Conservation (phyloP, 2,329 filamentous ascomycete species). For the Xylariaceae sp. region DNA sequence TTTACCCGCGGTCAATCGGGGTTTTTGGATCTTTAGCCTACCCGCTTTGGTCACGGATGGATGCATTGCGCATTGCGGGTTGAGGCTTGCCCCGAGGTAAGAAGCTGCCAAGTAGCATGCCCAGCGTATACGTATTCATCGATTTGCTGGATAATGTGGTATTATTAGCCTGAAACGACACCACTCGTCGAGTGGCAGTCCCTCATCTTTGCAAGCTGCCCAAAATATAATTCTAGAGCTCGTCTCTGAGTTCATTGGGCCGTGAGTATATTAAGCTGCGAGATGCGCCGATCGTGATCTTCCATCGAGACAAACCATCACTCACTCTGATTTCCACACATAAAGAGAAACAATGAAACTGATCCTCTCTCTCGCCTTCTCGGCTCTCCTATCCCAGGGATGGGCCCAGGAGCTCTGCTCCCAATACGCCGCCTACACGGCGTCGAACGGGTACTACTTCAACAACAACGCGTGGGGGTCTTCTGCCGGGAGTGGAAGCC, state of each 20-base stretch:
- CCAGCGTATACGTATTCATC: too few relatives aligned
- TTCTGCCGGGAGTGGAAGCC: conserved; percentile 10
- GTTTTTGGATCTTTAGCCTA: too few relatives aligned
- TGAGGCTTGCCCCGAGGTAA: too few relatives aligned
- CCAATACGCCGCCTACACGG: conserved; percentile 13
- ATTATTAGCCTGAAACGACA: not conserved
- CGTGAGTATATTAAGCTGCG: not conserved
- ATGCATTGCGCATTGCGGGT: too few relatives aligned
- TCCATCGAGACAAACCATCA: not conserved
- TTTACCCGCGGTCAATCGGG: too few relatives aligned
- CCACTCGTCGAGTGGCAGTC: too few relatives aligned
- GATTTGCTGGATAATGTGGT: too few relatives aligned
- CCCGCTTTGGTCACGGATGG: too few relatives aligned
- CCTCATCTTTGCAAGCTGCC: not conserved
- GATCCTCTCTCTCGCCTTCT: conserved; percentile 3
- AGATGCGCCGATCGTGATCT: not conserved
- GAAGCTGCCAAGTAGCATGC: too few relatives aligned
- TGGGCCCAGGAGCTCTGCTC: conserved; percentile 17
- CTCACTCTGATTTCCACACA: not conserved
- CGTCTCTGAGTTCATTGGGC: not conserved
- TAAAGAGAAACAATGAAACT: conserved; percentile 14
- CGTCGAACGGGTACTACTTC: conserved; percentile 16
- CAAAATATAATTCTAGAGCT: not conserved
- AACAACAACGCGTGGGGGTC: conserved; percentile 21
- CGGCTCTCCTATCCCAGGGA: conserved; percentile 9